phyloP scores from a whole-genome alignment of 1,139 yeast genomes.

The Geotrichum cucujoidarum region DNA sequence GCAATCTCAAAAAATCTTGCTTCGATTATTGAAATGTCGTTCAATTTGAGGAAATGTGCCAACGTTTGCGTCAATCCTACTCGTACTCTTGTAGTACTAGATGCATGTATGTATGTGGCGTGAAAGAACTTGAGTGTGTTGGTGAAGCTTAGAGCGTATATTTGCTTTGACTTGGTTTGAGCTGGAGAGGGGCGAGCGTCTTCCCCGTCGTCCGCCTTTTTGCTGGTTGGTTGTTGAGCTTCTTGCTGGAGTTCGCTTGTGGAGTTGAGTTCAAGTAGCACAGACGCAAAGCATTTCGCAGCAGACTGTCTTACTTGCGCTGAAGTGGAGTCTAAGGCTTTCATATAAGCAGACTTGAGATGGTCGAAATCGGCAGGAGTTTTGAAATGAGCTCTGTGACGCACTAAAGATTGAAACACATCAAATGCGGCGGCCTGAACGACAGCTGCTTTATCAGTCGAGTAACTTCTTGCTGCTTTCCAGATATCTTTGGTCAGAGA shows the following conservation, averaged over 20 bases:
- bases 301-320: constrained; percentile 33
- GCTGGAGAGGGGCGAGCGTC: constrained; percentile 21
- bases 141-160: constrained; percentile 23
- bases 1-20: constrained; percentile 28
- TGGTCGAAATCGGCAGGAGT: constrained; percentile 33
- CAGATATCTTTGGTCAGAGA: constrained; percentile 33
- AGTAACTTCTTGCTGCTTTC: constrained; percentile 30
- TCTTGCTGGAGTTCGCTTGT: constrained; percentile 26
- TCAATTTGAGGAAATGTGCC: constrained; percentile 26
- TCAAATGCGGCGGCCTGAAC: constrained; percentile 33
- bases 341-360: constrained; percentile 27
- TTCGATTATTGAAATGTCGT: constrained; percentile 28
- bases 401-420: constrained; percentile 26
- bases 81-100: constrained; percentile 26
- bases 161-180: constrained; percentile 18
- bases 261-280: constrained; percentile 25
- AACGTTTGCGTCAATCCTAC: constrained; percentile 33
- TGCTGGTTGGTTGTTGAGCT: constrained; percentile 22
- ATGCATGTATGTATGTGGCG: constrained; percentile 23
- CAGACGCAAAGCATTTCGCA: constrained; percentile 32
- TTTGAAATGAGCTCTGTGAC: constrained; percentile 26
- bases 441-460: constrained; percentile 33
- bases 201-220: constrained; percentile 20
- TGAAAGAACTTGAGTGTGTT: constrained; percentile 24
- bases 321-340: constrained; percentile 31